Evolutionary conservation across 192 early-diverging fungal species (phyloP), one percentile per base, ranked within the genome.

Genomic region (Polychytrium aggregatum): DNA sequence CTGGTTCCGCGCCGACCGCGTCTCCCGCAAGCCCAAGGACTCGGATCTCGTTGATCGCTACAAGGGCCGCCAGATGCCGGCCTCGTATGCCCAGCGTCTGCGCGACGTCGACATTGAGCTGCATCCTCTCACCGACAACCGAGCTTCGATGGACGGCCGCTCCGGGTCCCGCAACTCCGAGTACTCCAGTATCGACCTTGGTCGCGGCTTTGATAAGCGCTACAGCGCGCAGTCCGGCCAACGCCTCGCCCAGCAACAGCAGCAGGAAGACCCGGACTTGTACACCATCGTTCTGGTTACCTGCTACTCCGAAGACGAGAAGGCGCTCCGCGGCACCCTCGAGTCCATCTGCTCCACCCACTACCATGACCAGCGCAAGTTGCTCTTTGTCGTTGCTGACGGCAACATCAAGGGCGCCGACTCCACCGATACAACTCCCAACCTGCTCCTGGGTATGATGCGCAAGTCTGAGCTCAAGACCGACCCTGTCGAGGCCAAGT

Each of bases 361-460:
- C 38, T 97, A 92, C 64, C 75, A 81, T 37, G 85, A 95, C 60
- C 65, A 68, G 10, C 75, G 79, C 44, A 97, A 94, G 72, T 54
- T 97, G 36, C 64, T 97, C 37, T 79, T 97, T 39, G 78, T 94
- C n/a, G 74, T 97, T 46, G 82, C 85, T 24, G 93, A 97, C 56
- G 93, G 93, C 2, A 64, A 87, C 30, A 84, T 97, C 62, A 92
- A 82, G 44, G 92, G 92, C 22, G 68, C 65, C 33, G 92, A 90
- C 18, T 84, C 93, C 55, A 65, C 65, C 31, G 71, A 74, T 52
- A 76, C 78, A 16, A 97, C 92, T 5, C 88, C 90, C 0, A 85
- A 94, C 46, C 83, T 89, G 18, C 78, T 88, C 47, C 31, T 92
- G 5, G 73, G 69, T 16, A 72, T 97, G 73, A 83, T 72, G 16